Evolutionary conservation across 192 early-diverging fungal species (phyloP), one percentile per base, ranked within the genome.

Genomic region (Funneliformis geosporum): DNA sequence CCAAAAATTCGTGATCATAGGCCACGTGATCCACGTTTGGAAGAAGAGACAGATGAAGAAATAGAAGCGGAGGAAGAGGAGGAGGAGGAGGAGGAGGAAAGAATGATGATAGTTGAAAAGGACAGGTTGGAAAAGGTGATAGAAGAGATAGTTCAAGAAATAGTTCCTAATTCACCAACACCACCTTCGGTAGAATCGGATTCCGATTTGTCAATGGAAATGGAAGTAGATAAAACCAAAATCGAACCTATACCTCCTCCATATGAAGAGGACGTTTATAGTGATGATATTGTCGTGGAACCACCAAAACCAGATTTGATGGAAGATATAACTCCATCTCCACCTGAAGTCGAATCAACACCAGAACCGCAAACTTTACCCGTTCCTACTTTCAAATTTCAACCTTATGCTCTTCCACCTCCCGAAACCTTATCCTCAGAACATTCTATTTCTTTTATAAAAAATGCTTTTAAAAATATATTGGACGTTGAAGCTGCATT

Each of bases 391-490:
- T 81, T 86, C 8, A 86, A 79, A 27, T 85, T 85, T 79, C 80
- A 86, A 61, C 85, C 85, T 12, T 86, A 81, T 76, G 71, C 80
- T 4, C 78, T 84, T 33, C 73, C 84, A 10, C 28, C 75, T n/a
- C 79, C 79, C 0, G 44, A 68, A 39, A 68, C 76, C 25, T 76
- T 84, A 23, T 46, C 44, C 28, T 18, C 43, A 5, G 40, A 78
- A 9, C 68, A 83, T 66, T 79, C 79, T 47, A 43, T 67, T 8
- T 40, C 61, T 39, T 62, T 85, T 27, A 64, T 85, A 16, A 81
- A 82, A 27, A 76, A 75, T 43, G 44, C 73, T 8, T 60, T 85
- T 40, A 72, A 81, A 55, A 80, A 81, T 38, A 81, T 85, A 6
- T 82, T 85, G 8, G 68, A 79, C 21, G 74, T 80, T 11, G 84